Base-by-base conservation (phyloP, 2,329 filamentous ascomycete genomes). In the Penicillium sp. region DNA sequence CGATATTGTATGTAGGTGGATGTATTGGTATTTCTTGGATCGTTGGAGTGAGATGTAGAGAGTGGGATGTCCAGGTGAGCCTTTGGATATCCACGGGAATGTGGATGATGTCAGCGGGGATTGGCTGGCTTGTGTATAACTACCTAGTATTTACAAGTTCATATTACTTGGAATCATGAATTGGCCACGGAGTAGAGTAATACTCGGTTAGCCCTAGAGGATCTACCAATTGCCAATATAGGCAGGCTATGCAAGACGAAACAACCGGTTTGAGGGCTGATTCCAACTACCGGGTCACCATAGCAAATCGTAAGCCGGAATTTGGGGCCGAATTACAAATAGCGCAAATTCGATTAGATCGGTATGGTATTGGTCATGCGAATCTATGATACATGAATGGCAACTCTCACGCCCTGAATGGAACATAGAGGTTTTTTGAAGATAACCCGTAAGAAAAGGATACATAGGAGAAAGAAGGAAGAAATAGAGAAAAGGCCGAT, bases 371-470 rank as follows among this genome's bases (percentile, higher is more conserved):
- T 65, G 56, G 56, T 61, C 59, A 63, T 63, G 63, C 63, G 59
- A 69, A 70, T 66, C 64, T 70, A 70, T 70, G 67, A 69, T 70
- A 70, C 68, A 70, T 61, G 62, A 66, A 66, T 64, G 57, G 62
- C 63, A 65, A 61, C 57, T 65, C 61, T 61, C 61, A 50, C 53
- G 49, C 49, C 46, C 28, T 31, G 43, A 44, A 46, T 38, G 16
- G 43, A 36, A 50, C 48, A 50, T 35, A 50, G 38, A 65, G 55
- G 53, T 43, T 66, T 63, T 63, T 61, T 45, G 51, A 51, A 61
- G 57, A 59, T 58, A 67, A 64, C 53, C 60, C 58, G 59, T 59
- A 60, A 60, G 62, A 61, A 66, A 50, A 66, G 53, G 60, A 52
- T 58, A 66, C 53, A 56, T 47, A 57, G 33, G 53, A 61, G 57